A percentile compares a stretch with the other conserved stretches of the same genome.
phyloP scores from a whole-genome alignment of 192 early-diverging fungal species.

The Entophlyctis helioformis region DNA sequence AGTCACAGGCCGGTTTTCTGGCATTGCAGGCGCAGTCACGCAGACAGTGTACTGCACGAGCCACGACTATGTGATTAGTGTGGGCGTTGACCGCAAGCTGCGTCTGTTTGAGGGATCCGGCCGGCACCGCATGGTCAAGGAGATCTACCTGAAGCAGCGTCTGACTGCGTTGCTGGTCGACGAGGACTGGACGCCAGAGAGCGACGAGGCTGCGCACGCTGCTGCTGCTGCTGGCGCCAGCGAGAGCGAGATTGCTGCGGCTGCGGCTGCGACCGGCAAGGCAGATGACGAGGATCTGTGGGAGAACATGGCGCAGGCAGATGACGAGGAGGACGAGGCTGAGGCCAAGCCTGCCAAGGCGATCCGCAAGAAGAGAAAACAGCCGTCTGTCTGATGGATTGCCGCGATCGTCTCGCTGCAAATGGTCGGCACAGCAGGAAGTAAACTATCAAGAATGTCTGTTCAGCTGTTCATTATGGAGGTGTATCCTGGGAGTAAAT shows the following conservation, averaged over 20 bases:
- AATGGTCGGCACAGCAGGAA: too few species aligned
- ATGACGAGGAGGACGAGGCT: neutral
- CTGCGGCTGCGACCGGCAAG: slow-evolving; percentile 17
- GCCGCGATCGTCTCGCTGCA: too few species aligned
- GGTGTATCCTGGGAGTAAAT: neutral
- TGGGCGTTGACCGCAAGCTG: slow-evolving; percentile 64
- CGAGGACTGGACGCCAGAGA: slow-evolving; percentile 25
- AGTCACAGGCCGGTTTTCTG: slow-evolving; percentile 17
- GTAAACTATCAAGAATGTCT: too few species aligned
- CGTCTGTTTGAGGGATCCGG: slow-evolving; percentile 56
- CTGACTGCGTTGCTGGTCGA: slow-evolving; percentile 56
- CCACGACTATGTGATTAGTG: slow-evolving; percentile 31
- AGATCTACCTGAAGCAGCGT: slow-evolving; percentile 70
- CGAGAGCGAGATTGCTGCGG: neutral
- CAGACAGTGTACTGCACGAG: neutral
- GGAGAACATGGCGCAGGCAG: slow-evolving; percentile 33
- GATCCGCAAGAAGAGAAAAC: too few species aligned
- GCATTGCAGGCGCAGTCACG: slow-evolving; percentile 29
- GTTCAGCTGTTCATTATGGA: too few species aligned
- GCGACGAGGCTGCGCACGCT: slow-evolving; percentile 18
- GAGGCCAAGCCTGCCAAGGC: too few species aligned
- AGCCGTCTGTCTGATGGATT: too few species aligned
- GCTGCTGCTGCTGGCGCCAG: neutral
- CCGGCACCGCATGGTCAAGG: slow-evolving; percentile 15
- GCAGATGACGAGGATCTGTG: slow-evolving; percentile 58